Evolutionary conservation across 352 stramenopile species (phyloP).

Genomic region (Phytophthora lateralis): DNA sequence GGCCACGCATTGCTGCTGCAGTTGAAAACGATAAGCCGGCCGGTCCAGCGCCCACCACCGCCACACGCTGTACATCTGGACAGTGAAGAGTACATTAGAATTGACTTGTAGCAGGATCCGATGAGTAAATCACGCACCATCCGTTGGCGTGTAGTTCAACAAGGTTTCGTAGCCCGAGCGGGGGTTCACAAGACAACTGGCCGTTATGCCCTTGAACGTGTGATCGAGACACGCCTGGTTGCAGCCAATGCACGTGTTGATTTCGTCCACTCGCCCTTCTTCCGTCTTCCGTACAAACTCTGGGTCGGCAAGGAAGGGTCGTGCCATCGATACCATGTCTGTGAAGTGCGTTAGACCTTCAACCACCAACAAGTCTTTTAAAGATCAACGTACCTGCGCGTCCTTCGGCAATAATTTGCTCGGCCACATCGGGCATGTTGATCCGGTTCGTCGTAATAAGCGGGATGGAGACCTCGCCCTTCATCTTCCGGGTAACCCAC

Average conservation of each 20-base stretch:
- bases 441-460: constrained; percentile 98
- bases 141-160: constrained; percentile 73
- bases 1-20: constrained; percentile 87
- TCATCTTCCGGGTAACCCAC: constrained; percentile 94
- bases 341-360: not conserved
- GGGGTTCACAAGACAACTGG: constrained; percentile 97
- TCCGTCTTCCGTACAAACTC: constrained; percentile 94
- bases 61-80: constrained; percentile 62
- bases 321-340: constrained; percentile 88
- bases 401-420: constrained; percentile 88
- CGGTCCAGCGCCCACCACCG: constrained; percentile 94
- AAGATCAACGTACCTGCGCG: constrained; percentile 47
- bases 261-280: constrained; percentile 90
- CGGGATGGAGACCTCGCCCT: constrained; percentile 88
- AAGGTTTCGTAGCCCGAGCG: constrained; percentile 94
- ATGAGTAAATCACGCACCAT: constrained; percentile 24
- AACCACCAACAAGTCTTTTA: not conserved
- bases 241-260: constrained; percentile 99
- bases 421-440: constrained; percentile 93
- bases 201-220: constrained; percentile 95
- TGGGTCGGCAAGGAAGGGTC: constrained; percentile 95
- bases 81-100: constrained; percentile 2
- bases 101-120: not conserved
- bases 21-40: constrained; percentile 93
- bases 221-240: constrained; percentile 98